Evolutionary conservation across 2,329 filamentous ascomycete genomes (phyloP), one percentile per base, ranked within the genome.

Genomic region (Penicillium sp.): DNA sequence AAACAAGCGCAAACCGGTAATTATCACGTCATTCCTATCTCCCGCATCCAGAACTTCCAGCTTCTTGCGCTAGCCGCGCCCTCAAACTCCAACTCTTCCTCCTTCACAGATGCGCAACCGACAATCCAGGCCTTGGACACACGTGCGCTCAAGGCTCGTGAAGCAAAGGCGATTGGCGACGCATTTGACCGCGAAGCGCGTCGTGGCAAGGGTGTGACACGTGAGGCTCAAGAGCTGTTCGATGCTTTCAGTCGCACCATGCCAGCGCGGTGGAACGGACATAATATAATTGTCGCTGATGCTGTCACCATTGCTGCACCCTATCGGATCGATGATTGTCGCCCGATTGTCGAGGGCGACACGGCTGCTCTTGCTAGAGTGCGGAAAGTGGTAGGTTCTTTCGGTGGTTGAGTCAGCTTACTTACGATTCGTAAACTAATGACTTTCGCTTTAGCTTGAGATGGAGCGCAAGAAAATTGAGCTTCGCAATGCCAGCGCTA

Each of bases 161-260:
- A 85, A 67, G 78, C 81, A 27, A 77, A 76, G 53, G 81, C 82
- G 9, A 74, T 88, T 29, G 72, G 77, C 10, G 78, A 83, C 60
- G 72, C 83, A 60, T 82, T 85, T 65, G 81, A 84, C 56, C 75
- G 77, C 56, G 83, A 86, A 59, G 75, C 78, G n/a, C 78, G 80
- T 50, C 77, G 79, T 54, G 84, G 83, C 50, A 85, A 83, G 69
- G 83, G 83, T 9, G 84, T 87, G 7, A 82, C 77, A 36, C 78
- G 75, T 36, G 83, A 86, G 58, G 84, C 80, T 24, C 85, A 88
- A 70, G 83, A 85, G 50, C 74, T 88, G 14, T 88, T 84, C 62
- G 83, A 87, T 72, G 78, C 80, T 10, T 77, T 88, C 50, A 80
- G 78, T 56, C 79, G 82, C 62, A 83, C 83, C 69, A 85, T 83